A percentile compares a stretch with the other conserved stretches of the same genome.
Evolutionary conservation across 75 land plant genomes (phyloP).

Genomic region (Chamaecyparis obtusa): DNA sequence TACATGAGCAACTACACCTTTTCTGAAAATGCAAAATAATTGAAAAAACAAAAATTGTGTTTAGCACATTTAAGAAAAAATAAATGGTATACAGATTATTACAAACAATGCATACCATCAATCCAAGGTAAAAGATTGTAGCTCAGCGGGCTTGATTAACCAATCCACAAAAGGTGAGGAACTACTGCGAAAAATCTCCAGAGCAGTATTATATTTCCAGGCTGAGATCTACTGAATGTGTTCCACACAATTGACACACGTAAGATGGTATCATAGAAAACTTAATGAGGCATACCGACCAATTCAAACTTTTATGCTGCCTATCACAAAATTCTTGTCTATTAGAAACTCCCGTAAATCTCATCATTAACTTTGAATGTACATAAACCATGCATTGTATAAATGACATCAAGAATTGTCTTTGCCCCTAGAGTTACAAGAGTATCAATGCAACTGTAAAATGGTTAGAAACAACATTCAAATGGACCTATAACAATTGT

Average conservation of each 20-base stretch:
- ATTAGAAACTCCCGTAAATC: neutral
- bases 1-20: neutral
- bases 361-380: too few relatives aligned
- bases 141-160: constrained; percentile 3
- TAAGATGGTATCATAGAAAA: neutral
- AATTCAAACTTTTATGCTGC: neutral
- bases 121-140: neutral
- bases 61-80: neutral
- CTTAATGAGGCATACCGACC: neutral
- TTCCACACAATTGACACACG: neutral
- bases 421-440: neutral
- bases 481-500: neutral
- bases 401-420: neutral
- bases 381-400: neutral
- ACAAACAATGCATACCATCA: neutral
- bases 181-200: constrained; percentile 4
- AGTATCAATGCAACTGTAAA: neutral
- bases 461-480: neutral
- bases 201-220: neutral
- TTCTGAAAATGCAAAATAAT: neutral
- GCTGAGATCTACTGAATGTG: constrained; percentile 1
- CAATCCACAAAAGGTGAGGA: constrained; percentile 1
- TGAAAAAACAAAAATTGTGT: neutral
- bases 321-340: neutral
- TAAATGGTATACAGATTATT: neutral